Percentiles rank a stretch among this genome's conserved stretches.
Conservation (phyloP, 805 yeast genomes). For the Ogataea sp. region DNA sequence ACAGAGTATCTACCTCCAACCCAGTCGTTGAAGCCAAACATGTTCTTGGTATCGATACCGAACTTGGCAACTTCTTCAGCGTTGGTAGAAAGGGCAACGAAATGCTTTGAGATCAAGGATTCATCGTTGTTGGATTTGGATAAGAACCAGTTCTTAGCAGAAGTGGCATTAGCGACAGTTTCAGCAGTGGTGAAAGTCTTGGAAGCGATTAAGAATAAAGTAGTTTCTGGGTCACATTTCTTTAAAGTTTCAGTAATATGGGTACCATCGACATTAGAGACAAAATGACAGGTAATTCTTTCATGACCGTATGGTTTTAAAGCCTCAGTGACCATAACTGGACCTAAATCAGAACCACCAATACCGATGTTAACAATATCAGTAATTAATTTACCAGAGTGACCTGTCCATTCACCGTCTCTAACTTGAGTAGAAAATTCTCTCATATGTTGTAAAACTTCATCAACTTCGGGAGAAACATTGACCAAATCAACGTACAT, state of each 20-base stretch:
- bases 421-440: constrained; percentile 87
- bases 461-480: constrained; percentile 87
- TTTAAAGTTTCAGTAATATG: constrained; percentile 89
- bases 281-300: constrained; percentile 78
- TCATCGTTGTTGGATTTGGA: constrained; percentile 50
- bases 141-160: constrained; percentile 94
- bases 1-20: constrained; percentile 99
- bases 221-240: constrained; percentile 76
- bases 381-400: constrained; percentile 89
- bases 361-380: constrained; percentile 97
- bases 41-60: constrained; percentile 95
- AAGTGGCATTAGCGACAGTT: constrained; percentile 91
- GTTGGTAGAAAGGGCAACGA: constrained; percentile 93
- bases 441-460: constrained; percentile 91
- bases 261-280: constrained; percentile 97
- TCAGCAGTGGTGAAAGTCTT: constrained; percentile 99
- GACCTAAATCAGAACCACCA: constrained; percentile 98
- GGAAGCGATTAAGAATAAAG: constrained; percentile 86
- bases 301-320: constrained; percentile 80
- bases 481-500: constrained; percentile 87
- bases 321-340: constrained; percentile 99
- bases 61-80: constrained; percentile 85
- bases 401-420: constrained; percentile 94
- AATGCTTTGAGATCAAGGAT: constrained; percentile 87
- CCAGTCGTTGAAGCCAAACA: constrained; percentile 98